Base-by-base conservation (phyloP, 495 filamentous ascomycete species). In the Hypoxylon rickii region DNA sequence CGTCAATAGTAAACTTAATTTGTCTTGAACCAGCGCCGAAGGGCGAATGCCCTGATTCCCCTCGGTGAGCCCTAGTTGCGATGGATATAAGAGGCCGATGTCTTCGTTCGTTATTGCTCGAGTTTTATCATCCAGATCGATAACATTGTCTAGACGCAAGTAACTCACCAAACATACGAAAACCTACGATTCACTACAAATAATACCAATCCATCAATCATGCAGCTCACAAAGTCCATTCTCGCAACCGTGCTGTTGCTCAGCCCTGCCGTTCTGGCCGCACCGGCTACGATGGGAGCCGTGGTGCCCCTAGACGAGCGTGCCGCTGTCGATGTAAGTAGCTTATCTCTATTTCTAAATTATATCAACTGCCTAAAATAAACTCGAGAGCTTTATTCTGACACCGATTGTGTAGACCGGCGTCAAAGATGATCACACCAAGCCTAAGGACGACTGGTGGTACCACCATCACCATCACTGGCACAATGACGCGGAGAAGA, bases 171-270 rank as follows among this genome's bases (percentile, higher is more conserved):
- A n/a, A n/a, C n/a, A n/a, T n/a, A n/a, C n/a, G n/a, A n/a, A n/a
- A n/a, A n/a, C n/a, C n/a, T n/a, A n/a, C n/a, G n/a, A n/a, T n/a
- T n/a, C n/a, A n/a, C n/a, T n/a, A n/a, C n/a, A n/a, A n/a, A n/a
- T n/a, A n/a, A n/a, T n/a, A n/a, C n/a, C n/a, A n/a, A 36, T 48
- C 34, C 13, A 10, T 41, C 15, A 57, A 39, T 11, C 2, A 68
- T 68, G 66, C 63, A 64, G 38, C 20, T 66, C 19, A 42, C 50
- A 17, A 63, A 66, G 12, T 58, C 66, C 11, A 44, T 68, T 17
- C 38, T 68, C 18, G 66, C 66, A 24, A 63, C 47, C 12, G 51
- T 51, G 32, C 59, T 68, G 44, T 43, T 66, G 49, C 32, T 61
- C 43, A 52, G 52, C 15, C 38, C 66, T 11, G 38, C 43, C 21